A percentile compares a stretch with the other conserved stretches of the same genome.
These are phyloP conservation scores for Hanseniaspora vineae DNA, from an alignment of 805 yeast genomes.

Conservation along the genomic window DNA sequence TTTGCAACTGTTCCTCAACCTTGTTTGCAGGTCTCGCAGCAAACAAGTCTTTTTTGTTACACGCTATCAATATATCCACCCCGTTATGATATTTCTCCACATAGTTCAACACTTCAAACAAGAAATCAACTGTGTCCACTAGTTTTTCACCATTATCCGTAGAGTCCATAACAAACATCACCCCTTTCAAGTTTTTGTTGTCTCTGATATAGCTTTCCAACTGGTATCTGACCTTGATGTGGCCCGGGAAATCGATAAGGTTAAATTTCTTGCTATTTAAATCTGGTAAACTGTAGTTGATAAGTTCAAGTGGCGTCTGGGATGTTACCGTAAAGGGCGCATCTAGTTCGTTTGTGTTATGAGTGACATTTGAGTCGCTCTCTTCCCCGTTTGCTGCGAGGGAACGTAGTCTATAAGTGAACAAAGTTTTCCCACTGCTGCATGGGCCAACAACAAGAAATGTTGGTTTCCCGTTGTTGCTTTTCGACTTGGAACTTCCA, in stretches of 20 bases:
- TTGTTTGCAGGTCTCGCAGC: constrained; percentile 61
- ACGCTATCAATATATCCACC: constrained; percentile 60
- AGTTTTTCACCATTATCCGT: constrained; percentile 38
- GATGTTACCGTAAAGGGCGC: constrained; percentile 34
- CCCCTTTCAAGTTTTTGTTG: constrained; percentile 42
- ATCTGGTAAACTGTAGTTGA: constrained; percentile 28
- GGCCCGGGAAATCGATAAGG: constrained; percentile 80
- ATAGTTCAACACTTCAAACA: constrained; percentile 43
- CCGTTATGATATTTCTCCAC: constrained; percentile 59
- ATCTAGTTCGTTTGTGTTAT: not conserved
- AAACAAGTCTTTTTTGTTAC: constrained; percentile 79
- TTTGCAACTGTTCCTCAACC: constrained; percentile 45
- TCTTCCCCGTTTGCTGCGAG: not conserved
- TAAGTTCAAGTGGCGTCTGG: constrained; percentile 32
- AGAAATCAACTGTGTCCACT: constrained; percentile 40
- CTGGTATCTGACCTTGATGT: constrained; percentile 52
- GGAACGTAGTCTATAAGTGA: constrained; percentile 25
- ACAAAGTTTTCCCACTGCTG: constrained; percentile 52
- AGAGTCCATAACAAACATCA: constrained; percentile 70
- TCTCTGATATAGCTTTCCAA: constrained; percentile 31
- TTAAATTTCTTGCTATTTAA: constrained; percentile 22
- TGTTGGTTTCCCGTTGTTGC: constrained; percentile 28
- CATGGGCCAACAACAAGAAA: constrained; percentile 54
- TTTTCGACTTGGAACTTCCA: constrained; percentile 14
- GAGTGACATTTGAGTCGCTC: not conserved